phyloP scores from a whole-genome alignment of 108 stramenopile genomes.

The Nitzschia sp. region DNA sequence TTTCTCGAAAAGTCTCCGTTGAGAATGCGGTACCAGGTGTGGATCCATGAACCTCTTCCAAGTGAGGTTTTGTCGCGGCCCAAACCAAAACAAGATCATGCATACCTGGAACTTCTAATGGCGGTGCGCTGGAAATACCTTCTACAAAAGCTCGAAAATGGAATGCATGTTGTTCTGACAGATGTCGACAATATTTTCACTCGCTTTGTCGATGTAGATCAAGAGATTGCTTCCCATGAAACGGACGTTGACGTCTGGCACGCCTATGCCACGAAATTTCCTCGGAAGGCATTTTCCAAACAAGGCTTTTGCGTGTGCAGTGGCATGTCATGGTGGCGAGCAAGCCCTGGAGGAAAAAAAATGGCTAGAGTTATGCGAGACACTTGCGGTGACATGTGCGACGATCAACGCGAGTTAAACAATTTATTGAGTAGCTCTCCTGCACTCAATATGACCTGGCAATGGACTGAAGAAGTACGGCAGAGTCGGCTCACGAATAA shows the following conservation, averaged over 20 bases:
- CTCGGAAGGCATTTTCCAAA: conserved; percentile 17
- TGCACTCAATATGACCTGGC: conserved; percentile 38
- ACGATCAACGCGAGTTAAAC: conserved; percentile 54
- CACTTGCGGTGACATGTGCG: conserved; percentile 41
- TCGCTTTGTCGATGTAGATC: conserved; percentile 35
- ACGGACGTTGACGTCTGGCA: conserved; percentile 41
- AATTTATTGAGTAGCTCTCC: conserved; percentile 11
- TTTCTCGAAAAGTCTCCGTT: conserved; percentile 6
- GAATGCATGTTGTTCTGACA: conserved; percentile 41
- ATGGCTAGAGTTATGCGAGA: conserved; percentile 35
- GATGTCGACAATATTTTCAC: conserved; percentile 61
- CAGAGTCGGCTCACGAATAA: background rate
- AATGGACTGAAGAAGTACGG: conserved; percentile 2
- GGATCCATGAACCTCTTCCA: conserved; percentile 8
- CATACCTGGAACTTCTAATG: conserved; percentile 21
- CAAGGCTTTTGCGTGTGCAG: conserved; percentile 47
- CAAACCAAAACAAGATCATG: conserved; percentile 19
- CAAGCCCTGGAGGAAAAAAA: conserved; percentile 26
- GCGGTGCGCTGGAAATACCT: conserved; percentile 37
- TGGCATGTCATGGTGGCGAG: conserved; percentile 43
- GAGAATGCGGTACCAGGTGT: conserved; percentile 5
- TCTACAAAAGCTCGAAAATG: conserved; percentile 28
- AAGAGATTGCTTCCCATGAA: conserved; percentile 15
- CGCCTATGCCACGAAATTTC: conserved; percentile 49
- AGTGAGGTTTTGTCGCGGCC: background rate